Evolutionary conservation across 352 stramenopile species (phyloP).

Genomic region (Peronospora farinosa): DNA sequence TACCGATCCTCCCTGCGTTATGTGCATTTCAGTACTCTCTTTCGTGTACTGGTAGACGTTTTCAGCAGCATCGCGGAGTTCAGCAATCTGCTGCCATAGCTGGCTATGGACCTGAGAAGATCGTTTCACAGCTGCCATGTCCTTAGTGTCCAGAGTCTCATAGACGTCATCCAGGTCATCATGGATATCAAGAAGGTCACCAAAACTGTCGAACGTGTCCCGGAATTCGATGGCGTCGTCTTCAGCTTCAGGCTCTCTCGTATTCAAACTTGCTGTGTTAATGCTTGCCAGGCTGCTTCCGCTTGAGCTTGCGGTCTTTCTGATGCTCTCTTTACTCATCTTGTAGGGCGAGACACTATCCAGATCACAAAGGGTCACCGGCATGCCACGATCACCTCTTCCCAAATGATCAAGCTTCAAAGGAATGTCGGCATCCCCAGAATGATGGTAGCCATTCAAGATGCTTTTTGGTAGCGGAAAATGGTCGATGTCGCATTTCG

Average conservation of each 20-base stretch:
- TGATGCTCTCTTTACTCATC: constrained; percentile 30
- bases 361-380: constrained; percentile 20
- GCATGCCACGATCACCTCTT: constrained; percentile 3
- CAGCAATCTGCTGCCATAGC: constrained; percentile 45
- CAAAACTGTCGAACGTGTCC: constrained; percentile 34
- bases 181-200: constrained; percentile 22
- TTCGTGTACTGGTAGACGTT: constrained; percentile 48
- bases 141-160: constrained; percentile 34
- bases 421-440: constrained; percentile 10
- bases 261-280: constrained; percentile 1
- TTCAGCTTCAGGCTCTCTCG: constrained; percentile 19
- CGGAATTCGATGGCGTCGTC: constrained; percentile 18
- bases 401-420: constrained; percentile 21
- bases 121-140: constrained; percentile 36
- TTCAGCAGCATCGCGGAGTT: constrained; percentile 38
- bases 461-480: constrained; percentile 5
- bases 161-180: constrained; percentile 36
- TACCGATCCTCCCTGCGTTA: constrained; percentile 21
- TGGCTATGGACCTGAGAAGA: constrained; percentile 25
- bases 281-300: constrained; percentile 26
- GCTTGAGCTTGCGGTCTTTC: constrained; percentile 31
- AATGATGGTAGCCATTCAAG: neutral
- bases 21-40: constrained; percentile 35
- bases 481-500: constrained; percentile 5
- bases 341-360: constrained; percentile 13